Base-by-base conservation (phyloP, 2,329 filamentous ascomycete genomes). In the Ceratocystis harringtonii region DNA sequence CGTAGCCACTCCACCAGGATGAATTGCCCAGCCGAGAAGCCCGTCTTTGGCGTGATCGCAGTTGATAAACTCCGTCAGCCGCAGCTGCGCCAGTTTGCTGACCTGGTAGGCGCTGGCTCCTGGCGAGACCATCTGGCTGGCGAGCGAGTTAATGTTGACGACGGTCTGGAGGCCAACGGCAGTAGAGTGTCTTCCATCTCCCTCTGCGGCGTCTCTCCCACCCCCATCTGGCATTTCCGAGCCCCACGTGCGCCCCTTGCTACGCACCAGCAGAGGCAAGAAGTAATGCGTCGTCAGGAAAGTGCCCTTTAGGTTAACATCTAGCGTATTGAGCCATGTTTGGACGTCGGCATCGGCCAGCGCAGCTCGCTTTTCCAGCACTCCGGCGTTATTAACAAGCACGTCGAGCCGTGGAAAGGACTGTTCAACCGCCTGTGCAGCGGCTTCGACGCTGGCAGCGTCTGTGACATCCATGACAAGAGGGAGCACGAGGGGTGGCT, bases 281-380 rank as follows among this genome's bases (percentile, higher is more conserved):
- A 84, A 82, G 0, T 76, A 74, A 17, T 74, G 72, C 1, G 76
- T 75, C 30, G 77, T 70, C 12, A 80, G 73, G 55, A 80, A 79
- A 0, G 75, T 71, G 0, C 81, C 80, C 61, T 76, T 78, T 32
- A 82, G 70, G 66, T 83, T 83, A 64, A 81, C 76, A 45, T 80
- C 77, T 70, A 76, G 79, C 36, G 75, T 75, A 25, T 69, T 70
- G 75, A 77, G 79, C 74, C 78, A 82, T n/a, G 76, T 76, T 1
- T 72, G 70, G 3, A 74, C 72, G 28, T 77, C 71, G 2, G 73
- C 70, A n/a, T 78, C 75, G 19, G 70, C 70, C 17, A 78, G 71
- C n/a, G 70, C 70, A 0, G 69, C 66, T 55, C 72, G 74, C 17
- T 69, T 69, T 63, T 76, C 75, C 17, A 80, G 70, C 65, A 75